Conservation (phyloP, 2,329 filamentous ascomycete genomes). For the Alternaria alternata region DNA sequence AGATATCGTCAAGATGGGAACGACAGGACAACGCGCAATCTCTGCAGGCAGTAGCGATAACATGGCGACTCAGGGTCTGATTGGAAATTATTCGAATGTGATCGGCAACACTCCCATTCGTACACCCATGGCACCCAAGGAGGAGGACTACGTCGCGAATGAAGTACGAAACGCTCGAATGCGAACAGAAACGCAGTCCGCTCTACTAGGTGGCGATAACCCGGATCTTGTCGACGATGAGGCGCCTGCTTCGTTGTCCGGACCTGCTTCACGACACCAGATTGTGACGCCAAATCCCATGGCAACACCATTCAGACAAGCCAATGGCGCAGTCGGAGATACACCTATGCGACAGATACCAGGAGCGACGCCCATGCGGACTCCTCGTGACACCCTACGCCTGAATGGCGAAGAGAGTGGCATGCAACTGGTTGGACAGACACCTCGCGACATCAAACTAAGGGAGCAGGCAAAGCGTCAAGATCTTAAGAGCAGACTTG, state of each 20-base stretch:
- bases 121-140: slow-evolving; percentile 87
- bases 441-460: slow-evolving; percentile 77
- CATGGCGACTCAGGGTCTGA: slow-evolving; percentile 81
- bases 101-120: slow-evolving; percentile 86
- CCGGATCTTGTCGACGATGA: slow-evolving; percentile 83
- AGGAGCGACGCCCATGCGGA: slow-evolving; percentile 85
- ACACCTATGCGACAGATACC: slow-evolving; percentile 69
- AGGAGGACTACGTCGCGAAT: slow-evolving; percentile 95
- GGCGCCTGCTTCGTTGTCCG: slow-evolving; percentile 86
- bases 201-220: slow-evolving; percentile 91
- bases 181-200: slow-evolving; percentile 92
- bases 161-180: slow-evolving; percentile 94
- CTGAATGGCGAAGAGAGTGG: slow-evolving; percentile 75
- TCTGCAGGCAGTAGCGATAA: slow-evolving; percentile 82
- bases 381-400: slow-evolving; percentile 85
- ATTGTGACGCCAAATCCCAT: slow-evolving; percentile 94
- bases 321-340: slow-evolving; percentile 67
- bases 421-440: slow-evolving; percentile 74
- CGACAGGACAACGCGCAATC: slow-evolving; percentile 87
- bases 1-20: slow-evolving; percentile 98
- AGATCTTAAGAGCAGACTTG: slow-evolving; percentile 75
- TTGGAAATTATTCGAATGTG: slow-evolving; percentile 85
- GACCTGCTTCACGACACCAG: slow-evolving; percentile 79
- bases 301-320: slow-evolving; percentile 82
- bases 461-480: slow-evolving; percentile 73